These are phyloP conservation scores for Trichoderma orchidacearum DNA, from an alignment of 495 filamentous ascomycete species.

Conservation along the genomic window DNA sequence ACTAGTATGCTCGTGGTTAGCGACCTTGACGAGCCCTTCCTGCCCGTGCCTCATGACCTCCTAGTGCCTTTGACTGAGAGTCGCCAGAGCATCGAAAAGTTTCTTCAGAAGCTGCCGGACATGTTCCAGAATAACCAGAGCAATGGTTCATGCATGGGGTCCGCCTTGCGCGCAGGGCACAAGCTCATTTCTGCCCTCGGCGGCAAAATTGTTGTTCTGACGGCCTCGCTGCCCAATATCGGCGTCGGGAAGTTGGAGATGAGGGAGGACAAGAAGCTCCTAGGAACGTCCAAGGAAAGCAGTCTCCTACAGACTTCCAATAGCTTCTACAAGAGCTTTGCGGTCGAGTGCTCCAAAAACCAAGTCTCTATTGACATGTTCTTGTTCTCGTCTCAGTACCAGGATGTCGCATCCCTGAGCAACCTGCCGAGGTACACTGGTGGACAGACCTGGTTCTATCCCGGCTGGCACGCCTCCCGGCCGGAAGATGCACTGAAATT, in stretches of 20 bases:
- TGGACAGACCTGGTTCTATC: conserved; percentile 97
- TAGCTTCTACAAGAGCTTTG: conserved; percentile 98
- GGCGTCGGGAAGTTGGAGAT: conserved; percentile 84
- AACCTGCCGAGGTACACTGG: conserved; percentile 93
- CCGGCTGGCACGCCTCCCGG: conserved; percentile 89
- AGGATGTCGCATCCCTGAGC: conserved; percentile 90
- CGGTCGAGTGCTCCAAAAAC: conserved; percentile 96
- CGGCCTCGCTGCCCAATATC: conserved; percentile 78
- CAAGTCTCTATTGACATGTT: conserved; percentile 99
- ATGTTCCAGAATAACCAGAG: conserved; percentile 96
- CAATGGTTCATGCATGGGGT: conserved; percentile 78
- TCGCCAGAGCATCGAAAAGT: conserved; percentile 76
- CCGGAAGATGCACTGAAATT: conserved; percentile 96
- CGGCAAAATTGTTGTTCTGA: conserved; percentile 86
- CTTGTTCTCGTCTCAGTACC: conserved; percentile 91
- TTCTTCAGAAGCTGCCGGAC: conserved; percentile 79
- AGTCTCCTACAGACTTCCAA: conserved; percentile 77
- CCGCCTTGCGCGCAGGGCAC: conserved; percentile 82
- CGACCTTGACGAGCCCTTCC: conserved; percentile 92
- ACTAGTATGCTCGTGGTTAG: conserved; percentile 88
- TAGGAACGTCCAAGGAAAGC: conserved; percentile 88
- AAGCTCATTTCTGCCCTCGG: conserved; percentile 88
- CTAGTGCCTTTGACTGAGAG: conserved; percentile 82
- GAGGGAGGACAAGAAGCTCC: conserved; percentile 91
- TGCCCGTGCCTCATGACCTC: conserved; percentile 87